Evolutionary conservation across 352 stramenopile genomes (phyloP).

Genomic region (Globisporangium nagaii): DNA sequence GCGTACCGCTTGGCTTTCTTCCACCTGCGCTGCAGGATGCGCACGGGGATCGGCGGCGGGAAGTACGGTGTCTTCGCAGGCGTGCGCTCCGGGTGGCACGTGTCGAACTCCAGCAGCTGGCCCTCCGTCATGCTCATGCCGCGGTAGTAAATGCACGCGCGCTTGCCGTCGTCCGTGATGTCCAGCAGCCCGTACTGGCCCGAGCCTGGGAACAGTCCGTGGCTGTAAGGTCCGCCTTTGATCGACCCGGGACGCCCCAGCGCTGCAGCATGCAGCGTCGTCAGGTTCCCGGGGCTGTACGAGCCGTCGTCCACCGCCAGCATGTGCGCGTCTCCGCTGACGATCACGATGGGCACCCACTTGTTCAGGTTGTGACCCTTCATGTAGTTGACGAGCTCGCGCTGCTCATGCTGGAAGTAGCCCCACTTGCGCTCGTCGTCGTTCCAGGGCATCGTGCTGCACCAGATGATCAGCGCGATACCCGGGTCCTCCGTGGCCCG

Average conservation of each 20-base stretch:
- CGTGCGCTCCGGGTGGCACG: conserved; percentile 64
- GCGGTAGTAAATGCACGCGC: conserved; percentile 65
- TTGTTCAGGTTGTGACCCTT: conserved; percentile 55
- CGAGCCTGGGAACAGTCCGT: conserved; percentile 71
- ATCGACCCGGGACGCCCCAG: conserved; percentile 74
- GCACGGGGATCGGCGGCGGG: conserved; percentile 52
- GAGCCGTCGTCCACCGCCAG: conserved; percentile 79
- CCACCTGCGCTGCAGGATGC: conserved; percentile 40
- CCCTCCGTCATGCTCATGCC: conserved; percentile 55
- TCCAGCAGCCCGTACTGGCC: conserved; percentile 82
- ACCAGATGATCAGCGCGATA: conserved; percentile 77
- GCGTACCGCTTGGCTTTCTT: conserved; percentile 47
- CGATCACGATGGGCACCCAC: conserved; percentile 72
- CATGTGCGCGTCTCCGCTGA: conserved; percentile 88
- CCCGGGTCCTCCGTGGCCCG: conserved; percentile 41
- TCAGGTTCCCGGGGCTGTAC: conserved; percentile 70
- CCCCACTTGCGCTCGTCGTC: conserved; percentile 87
- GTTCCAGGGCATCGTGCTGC: conserved; percentile 86
- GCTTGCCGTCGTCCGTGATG: conserved; percentile 62
- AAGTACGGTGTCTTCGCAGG: conserved; percentile 48
- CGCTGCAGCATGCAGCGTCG: conserved; percentile 74
- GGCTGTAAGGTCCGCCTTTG: conserved; percentile 86
- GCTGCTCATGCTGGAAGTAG: conserved; percentile 74
- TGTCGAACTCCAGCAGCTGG: conserved; percentile 69
- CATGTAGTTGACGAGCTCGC: conserved; percentile 74